phyloP scores from a whole-genome alignment of 768 basidiomycete species.

The Leccinum longicurvipes region DNA sequence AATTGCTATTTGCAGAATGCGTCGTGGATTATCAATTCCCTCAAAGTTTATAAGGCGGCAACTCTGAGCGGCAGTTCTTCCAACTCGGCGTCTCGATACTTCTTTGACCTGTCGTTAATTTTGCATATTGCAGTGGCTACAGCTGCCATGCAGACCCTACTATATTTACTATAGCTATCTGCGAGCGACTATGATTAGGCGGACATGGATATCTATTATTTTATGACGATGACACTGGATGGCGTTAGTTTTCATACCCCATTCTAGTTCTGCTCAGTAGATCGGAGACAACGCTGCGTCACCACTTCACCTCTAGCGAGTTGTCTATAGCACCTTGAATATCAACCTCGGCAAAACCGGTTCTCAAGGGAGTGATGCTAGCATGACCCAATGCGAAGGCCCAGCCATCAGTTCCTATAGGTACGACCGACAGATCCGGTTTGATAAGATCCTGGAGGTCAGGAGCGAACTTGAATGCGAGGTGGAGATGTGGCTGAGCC shows the following conservation, averaged over 20 bases:
- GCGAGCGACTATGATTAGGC: neutral
- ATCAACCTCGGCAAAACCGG: conserved; percentile 62
- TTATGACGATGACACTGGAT: conserved; percentile 9
- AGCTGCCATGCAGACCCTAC: conserved; percentile 12
- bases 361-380: conserved; percentile 75
- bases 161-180: conserved; percentile 16
- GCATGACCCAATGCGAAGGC: conserved; percentile 67
- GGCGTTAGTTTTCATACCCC: conserved; percentile 3
- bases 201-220: conserved; percentile 10
- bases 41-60: conserved; percentile 72
- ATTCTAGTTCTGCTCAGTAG: neutral
- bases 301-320: conserved; percentile 23
- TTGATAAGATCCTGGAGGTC: conserved; percentile 67
- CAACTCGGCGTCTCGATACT: conserved; percentile 4
- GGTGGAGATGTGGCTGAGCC: conserved; percentile 27
- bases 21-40: conserved; percentile 73
- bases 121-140: conserved; percentile 9
- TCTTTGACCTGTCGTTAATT: conserved; percentile 3
- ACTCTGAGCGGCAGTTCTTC: conserved; percentile 38
- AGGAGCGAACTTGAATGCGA: conserved; percentile 75
- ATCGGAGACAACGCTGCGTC: conserved; percentile 42
- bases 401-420: conserved; percentile 80
- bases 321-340: neutral
- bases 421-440: conserved; percentile 56
- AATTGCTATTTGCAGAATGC: conserved; percentile 52